Evolutionary conservation across 129 eudicot species (phyloP).

Genomic region (Chrysanthemum lavandulifolium): DNA sequence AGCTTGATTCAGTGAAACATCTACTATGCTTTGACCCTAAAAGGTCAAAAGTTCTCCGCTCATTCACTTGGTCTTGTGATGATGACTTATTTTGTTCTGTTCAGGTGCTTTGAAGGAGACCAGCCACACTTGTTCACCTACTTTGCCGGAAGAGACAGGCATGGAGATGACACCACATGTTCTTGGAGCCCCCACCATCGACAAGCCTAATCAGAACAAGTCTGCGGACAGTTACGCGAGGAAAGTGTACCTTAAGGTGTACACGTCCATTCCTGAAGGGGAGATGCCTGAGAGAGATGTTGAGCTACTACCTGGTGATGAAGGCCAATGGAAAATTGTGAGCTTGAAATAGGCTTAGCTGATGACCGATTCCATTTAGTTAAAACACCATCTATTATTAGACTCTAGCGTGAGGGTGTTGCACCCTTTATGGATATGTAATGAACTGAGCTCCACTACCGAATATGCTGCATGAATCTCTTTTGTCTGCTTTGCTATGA

Average conservation of each 20-base stretch:
- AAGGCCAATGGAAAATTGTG: constrained; percentile 47
- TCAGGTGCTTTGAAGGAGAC: background rate
- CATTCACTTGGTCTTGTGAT: background rate
- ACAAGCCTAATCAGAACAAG: constrained; percentile 12
- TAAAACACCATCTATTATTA: background rate
- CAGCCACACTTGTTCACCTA: no score
- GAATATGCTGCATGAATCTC: no score
- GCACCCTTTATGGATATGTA: background rate
- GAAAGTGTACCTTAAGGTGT: constrained; percentile 29
- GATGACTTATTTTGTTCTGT: background rate
- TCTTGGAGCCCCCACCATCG: constrained; percentile 9
- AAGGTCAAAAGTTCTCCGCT: background rate
- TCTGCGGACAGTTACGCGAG: constrained; percentile 30
- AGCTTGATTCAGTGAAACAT: no score
- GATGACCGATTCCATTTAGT: background rate
- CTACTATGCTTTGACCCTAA: no score
- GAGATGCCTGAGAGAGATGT: constrained; percentile 35
- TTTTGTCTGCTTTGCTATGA: background rate
- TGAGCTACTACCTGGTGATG: constrained; percentile 34
- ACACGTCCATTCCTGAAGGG: constrained; percentile 42
- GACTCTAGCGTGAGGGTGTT: background rate
- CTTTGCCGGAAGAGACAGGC: background rate
- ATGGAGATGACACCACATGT: constrained; percentile 15
- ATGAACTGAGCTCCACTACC: background rate
- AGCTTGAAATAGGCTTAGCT: constrained; percentile 31